These are phyloP conservation scores for Skeletonema costatum DNA, from an alignment of 108 stramenopile genomes.

Conservation along the genomic window DNA sequence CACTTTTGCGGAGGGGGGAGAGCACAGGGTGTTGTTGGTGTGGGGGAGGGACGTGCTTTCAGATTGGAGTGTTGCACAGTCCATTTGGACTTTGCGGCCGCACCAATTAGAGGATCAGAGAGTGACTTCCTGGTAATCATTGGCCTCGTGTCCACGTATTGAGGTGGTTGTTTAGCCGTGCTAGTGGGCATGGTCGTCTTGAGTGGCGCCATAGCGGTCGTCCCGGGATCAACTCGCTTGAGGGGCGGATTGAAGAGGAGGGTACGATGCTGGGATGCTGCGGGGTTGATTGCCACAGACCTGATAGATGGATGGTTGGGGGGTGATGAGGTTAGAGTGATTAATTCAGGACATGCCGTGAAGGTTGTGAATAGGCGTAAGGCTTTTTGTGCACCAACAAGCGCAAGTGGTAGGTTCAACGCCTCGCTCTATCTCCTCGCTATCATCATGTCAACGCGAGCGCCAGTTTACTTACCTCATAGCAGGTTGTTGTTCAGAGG, in stretches of 20 bases:
- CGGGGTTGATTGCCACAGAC: not conserved
- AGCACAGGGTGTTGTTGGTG: constrained; percentile 28
- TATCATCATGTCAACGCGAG: not conserved
- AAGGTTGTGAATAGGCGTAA: not conserved
- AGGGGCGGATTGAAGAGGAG: not conserved
- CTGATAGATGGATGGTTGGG: not conserved
- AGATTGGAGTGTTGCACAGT: constrained; percentile 19
- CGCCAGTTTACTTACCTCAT: constrained; percentile 29
- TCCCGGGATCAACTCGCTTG: constrained; percentile 23
- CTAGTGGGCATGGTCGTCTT: not conserved
- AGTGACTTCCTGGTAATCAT: not conserved
- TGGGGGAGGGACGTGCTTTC: constrained; percentile 35
- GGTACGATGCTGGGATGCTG: not conserved
- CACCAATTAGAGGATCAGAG: not conserved
- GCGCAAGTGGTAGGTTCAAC: not conserved
- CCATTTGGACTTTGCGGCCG: constrained; percentile 21
- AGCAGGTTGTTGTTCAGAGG: constrained; percentile 23
- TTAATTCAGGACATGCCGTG: not conserved
- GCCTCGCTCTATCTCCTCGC: not conserved
- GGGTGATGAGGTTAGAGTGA: not conserved
- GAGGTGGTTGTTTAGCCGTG: not conserved
- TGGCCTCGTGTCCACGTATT: not conserved
- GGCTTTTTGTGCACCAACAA: not conserved
- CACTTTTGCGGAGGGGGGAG: constrained; percentile 16
- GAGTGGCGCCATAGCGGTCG: constrained; percentile 2